phyloP scores from a whole-genome alignment of 768 basidiomycete species.

The Floccularia luteovirens region DNA sequence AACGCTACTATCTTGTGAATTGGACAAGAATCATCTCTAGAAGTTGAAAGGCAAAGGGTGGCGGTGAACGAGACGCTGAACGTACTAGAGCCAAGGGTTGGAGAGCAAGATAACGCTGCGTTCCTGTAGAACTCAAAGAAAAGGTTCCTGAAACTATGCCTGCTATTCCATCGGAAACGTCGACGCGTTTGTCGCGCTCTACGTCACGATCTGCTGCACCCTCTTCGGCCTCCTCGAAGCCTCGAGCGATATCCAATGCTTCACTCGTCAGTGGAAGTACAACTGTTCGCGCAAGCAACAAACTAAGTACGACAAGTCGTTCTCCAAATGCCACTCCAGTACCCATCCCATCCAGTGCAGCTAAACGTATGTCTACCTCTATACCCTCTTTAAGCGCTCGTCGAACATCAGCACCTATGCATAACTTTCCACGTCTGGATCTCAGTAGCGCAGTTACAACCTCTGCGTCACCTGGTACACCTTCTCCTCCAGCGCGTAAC shows the following conservation, averaged over 20 bases:
- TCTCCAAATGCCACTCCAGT: constrained; percentile 48
- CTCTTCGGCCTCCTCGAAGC: constrained; percentile 32
- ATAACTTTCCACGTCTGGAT: constrained; percentile 19
- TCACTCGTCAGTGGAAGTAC: constrained; percentile 40
- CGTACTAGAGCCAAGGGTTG: too few species aligned
- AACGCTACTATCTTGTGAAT: too few species aligned
- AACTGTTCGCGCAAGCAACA: constrained; percentile 33
- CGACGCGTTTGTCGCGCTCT: constrained; percentile 42
- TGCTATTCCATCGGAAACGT: constrained; percentile 43
- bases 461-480: constrained; percentile 12
- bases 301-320: constrained; percentile 19
- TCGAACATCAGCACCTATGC: constrained; percentile 30
- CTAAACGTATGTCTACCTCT: constrained; percentile 29
- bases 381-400: constrained; percentile 29
- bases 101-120: too few species aligned
- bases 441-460: constrained; percentile 16
- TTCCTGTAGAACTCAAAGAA: too few species aligned
- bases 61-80: too few species aligned
- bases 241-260: constrained; percentile 45
- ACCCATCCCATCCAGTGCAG: constrained; percentile 20
- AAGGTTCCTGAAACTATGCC: constrained; percentile 17
- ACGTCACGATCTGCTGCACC: constrained; percentile 34
- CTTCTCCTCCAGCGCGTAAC: constrained; percentile 15
- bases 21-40: too few species aligned
- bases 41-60: too few species aligned